Evolutionary conservation across 2,329 filamentous ascomycete genomes (phyloP).

Genomic region (Blastomyces parvus): DNA sequence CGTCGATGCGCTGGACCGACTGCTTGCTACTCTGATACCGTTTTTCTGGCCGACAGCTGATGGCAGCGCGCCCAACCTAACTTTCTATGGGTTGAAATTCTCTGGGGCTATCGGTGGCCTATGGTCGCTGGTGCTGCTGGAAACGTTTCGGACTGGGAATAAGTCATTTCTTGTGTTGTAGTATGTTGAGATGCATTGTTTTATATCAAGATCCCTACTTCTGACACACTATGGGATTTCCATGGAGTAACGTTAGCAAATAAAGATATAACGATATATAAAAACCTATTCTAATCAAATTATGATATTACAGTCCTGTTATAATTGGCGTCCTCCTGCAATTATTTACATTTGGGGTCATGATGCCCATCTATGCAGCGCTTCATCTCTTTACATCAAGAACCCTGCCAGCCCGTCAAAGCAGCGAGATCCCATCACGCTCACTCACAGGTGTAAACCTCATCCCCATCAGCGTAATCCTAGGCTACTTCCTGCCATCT

Average conservation of each 20-base stretch:
- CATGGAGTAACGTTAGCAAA: neutral
- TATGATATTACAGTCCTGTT: slow-evolving; percentile 21
- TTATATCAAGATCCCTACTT: neutral
- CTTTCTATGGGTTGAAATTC: slow-evolving; percentile 32
- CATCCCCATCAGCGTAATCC: slow-evolving; percentile 33
- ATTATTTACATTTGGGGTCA: slow-evolving; percentile 37
- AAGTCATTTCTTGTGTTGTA: slow-evolving; percentile 32
- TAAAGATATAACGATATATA: slow-evolving; percentile 1
- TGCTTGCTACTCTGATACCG: slow-evolving; percentile 25
- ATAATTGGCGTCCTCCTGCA: slow-evolving; percentile 37
- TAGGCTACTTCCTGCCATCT: slow-evolving; percentile 40
- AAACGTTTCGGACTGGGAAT: slow-evolving; percentile 39
- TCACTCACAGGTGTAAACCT: slow-evolving; percentile 21
- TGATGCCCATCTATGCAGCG: slow-evolving; percentile 36
- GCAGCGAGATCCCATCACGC: slow-evolving; percentile 26
- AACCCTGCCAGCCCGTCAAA: slow-evolving; percentile 28
- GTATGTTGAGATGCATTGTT: slow-evolving; percentile 25
- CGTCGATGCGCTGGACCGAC: slow-evolving; percentile 24
- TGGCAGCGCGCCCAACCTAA: slow-evolving; percentile 28
- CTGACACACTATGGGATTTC: neutral
- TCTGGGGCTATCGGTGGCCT: slow-evolving; percentile 34
- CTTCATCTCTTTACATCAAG: slow-evolving; percentile 38
- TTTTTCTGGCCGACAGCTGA: slow-evolving; percentile 36
- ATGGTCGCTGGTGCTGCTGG: slow-evolving; percentile 38
- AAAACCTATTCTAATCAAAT: slow-evolving; percentile 13